These are phyloP conservation scores for Oenanthe javanica DNA, from an alignment of 140 eudicot species.

Conservation along the genomic window DNA sequence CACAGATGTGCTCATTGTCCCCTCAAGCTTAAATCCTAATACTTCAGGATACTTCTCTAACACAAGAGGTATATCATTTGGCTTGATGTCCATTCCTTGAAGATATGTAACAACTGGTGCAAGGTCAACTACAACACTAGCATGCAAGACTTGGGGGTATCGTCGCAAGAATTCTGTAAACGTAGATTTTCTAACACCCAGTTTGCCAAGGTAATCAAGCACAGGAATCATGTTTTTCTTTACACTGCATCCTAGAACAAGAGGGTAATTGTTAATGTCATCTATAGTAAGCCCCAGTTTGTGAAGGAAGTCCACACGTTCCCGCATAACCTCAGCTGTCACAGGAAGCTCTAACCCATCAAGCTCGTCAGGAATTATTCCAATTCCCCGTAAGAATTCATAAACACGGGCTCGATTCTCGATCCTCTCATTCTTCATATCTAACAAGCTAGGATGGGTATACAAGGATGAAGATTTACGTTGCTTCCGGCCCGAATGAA, in stretches of 20 bases:
- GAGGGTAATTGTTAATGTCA: slow-evolving; percentile 85
- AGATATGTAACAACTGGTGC: slow-evolving; percentile 88
- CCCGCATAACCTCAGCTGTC: slow-evolving; percentile 92
- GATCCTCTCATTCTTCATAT: slow-evolving; percentile 69
- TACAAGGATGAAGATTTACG: slow-evolving; percentile 57
- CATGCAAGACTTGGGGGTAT: slow-evolving; percentile 85
- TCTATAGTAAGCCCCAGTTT: slow-evolving; percentile 72
- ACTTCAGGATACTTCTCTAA: slow-evolving; percentile 89
- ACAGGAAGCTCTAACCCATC: slow-evolving; percentile 96
- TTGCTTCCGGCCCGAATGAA: slow-evolving; percentile 26
- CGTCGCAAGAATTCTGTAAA: slow-evolving; percentile 67
- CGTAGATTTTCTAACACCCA: slow-evolving; percentile 67
- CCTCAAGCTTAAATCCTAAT: slow-evolving; percentile 93
- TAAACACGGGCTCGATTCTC: slow-evolving; percentile 81
- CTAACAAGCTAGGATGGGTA: slow-evolving; percentile 68
- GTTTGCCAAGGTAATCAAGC: slow-evolving; percentile 85
- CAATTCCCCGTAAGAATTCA: slow-evolving; percentile 65
- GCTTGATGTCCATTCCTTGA: slow-evolving; percentile 82
- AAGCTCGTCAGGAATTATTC: slow-evolving; percentile 79
- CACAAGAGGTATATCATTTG: slow-evolving; percentile 66
- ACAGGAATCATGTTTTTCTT: slow-evolving; percentile 98
- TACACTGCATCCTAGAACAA: slow-evolving; percentile 97
- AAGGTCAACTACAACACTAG: slow-evolving; percentile 64
- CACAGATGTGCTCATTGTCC: slow-evolving; percentile 98
- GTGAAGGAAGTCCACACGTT: slow-evolving; percentile 89